Percentiles rank a stretch among this genome's conserved stretches.
These are phyloP conservation scores for Trametes sp. DNA, from an alignment of 1,284 basidiomycete species.

Conservation along the genomic window DNA sequence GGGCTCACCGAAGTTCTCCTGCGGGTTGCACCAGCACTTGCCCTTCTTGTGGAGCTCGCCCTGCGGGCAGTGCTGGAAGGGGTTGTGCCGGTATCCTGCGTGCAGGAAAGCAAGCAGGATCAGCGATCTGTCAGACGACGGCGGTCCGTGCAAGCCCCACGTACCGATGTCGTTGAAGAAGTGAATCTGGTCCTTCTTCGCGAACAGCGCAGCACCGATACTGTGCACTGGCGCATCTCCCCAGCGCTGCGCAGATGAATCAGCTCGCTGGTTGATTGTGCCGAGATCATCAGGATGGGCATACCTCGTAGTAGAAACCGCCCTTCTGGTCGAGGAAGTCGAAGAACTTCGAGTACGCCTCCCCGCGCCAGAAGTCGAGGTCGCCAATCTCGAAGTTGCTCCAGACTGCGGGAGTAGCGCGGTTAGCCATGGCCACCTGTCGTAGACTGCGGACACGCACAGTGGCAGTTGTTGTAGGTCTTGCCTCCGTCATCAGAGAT, in stretches of 20 bases:
- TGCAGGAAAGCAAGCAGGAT: background rate
- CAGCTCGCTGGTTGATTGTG: background rate
- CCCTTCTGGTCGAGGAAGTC: conserved; percentile 71
- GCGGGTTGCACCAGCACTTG: conserved; percentile 53
- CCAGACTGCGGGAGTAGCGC: conserved; percentile 53
- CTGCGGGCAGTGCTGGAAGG: conserved; percentile 61
- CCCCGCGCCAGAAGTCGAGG: conserved; percentile 69
- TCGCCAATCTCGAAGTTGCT: conserved; percentile 78
- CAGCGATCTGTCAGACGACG: background rate
- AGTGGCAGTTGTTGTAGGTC: conserved; percentile 76
- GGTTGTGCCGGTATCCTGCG: conserved; percentile 54
- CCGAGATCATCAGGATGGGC: background rate
- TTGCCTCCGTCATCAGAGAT: conserved; percentile 68
- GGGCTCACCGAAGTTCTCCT: conserved; percentile 50
- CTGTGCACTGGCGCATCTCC: conserved; percentile 81
- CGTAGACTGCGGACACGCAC: conserved; percentile 45
- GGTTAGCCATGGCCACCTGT: background rate
- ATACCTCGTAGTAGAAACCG: conserved; percentile 76
- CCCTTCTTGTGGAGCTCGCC: conserved; percentile 51
- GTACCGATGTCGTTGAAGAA: conserved; percentile 63
- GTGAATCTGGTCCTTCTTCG: conserved; percentile 67
- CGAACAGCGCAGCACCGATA: conserved; percentile 71
- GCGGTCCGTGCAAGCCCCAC: conserved; percentile 1
- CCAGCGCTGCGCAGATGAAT: conserved; percentile 52
- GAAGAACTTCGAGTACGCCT: conserved; percentile 77